A percentile compares a stretch with the other conserved stretches of the same genome.
phyloP scores from a whole-genome alignment of 1,284 basidiomycete genomes.

The Psilocybe mexicana region DNA sequence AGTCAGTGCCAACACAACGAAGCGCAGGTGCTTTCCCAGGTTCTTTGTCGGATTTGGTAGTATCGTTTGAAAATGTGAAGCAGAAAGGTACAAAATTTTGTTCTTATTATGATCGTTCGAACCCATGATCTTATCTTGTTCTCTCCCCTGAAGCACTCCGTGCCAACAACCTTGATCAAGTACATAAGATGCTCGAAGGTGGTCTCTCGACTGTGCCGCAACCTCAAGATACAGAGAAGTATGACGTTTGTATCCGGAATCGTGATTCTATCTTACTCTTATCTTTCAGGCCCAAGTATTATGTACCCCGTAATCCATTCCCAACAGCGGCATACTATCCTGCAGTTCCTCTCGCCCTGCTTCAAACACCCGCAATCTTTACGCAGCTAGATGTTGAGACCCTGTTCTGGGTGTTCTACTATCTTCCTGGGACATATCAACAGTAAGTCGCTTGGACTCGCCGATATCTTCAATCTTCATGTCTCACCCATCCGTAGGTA shows the following conservation, averaged over 20 bases:
- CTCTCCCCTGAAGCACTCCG: constrained; percentile 57
- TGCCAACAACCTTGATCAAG: constrained; percentile 84
- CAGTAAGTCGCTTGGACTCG: constrained; percentile 60
- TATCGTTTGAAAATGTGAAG: constrained; percentile 94
- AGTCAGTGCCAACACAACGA: constrained; percentile 36
- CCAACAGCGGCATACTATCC: constrained; percentile 95
- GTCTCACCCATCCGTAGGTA: constrained; percentile 55
- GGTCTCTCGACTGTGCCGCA: constrained; percentile 89
- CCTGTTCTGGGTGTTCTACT: constrained; percentile 99
- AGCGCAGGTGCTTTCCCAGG: constrained; percentile 65
- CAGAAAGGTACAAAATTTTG: constrained; percentile 74
- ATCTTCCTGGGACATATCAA: constrained; percentile 94
- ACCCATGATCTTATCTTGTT: neutral
- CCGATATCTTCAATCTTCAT: neutral
- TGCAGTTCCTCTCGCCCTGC: constrained; percentile 79
- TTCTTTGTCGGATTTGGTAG: constrained; percentile 89
- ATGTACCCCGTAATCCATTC: constrained; percentile 92
- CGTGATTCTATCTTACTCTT: constrained; percentile 4
- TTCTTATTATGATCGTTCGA: neutral
- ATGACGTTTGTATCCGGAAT: neutral
- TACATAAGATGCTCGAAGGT: constrained; percentile 91
- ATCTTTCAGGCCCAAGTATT: constrained; percentile 84
- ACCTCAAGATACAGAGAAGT: constrained; percentile 95
- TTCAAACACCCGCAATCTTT: constrained; percentile 88
- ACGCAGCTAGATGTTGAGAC: constrained; percentile 96